Evolutionary conservation across 176 grass and related monocot genomes (phyloP), one percentile per base, ranked within the genome.

Genomic region (Eragrostis curvula): DNA sequence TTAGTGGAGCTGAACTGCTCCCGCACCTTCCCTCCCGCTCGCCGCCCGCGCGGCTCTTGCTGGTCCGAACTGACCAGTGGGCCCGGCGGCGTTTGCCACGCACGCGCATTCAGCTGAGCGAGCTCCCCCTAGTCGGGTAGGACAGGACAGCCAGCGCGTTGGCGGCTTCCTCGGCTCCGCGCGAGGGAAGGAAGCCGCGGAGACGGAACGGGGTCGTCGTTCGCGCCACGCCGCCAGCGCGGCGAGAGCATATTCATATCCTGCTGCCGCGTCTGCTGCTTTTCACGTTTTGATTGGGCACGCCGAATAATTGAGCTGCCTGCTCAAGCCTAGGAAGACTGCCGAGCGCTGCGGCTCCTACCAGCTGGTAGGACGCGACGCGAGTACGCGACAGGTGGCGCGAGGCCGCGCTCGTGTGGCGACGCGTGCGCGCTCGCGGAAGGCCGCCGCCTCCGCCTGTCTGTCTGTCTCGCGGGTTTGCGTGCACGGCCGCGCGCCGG

Each of bases 401-500:
- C 21, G 50, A 40, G 4, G 9, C 27, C 20, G 41, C 5, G 9
- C 10, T 32, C 52, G 48, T 0, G 61, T 55, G 81, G 66, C 61
- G 9, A 64, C 44, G 81, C 70, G 57, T 40, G 57, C 28, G 1
- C 18, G 59, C 41, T 78, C 41, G 64, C 58, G 2, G n/a, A n/a
- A 48, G 15, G 43, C 57, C 42, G 40, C 73, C 7, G 21, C 18
- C 21, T 1, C 18, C 52, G 15, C 52, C 5, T n/a, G 15, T 53
- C 17, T 53, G 20, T 56, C 32, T 36, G 4, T 36, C 52, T 56
- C 52, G 21, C 52, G 57, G 58, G 21, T 61, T 87, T 23, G 73
- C 86, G 73, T 83, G 85, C 79, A n/a, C 66, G 70, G 48, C 17
- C 67, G 53, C 68, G 12, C 53, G 51, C 57, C 16, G 15, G 25